Base-by-base conservation (phyloP, 805 yeast species). In the Candida insectorum region DNA sequence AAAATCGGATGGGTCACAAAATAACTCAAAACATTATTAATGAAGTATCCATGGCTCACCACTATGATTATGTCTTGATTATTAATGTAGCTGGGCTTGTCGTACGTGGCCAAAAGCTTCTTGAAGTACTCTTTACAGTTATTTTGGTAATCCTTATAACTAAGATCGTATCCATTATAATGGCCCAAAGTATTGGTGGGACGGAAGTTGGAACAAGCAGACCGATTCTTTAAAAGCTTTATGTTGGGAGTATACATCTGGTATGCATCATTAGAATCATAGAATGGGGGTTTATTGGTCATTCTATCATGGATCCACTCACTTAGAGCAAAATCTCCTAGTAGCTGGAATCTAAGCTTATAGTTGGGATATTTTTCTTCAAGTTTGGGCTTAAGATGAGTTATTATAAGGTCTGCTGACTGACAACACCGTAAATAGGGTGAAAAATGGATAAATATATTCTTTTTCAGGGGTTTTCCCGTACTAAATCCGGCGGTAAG, bases 251-350 rank as follows among this genome's bases (percentile, higher is more conserved):
- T 65, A 37, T 64, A 66, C 69, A 66, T 62, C 36, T 63, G 60
- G 45, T 66, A 66, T 3, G 71, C 73, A 44, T 66, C 71, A 33
- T 62, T 61, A 33, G 68, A 59, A 47, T 66, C 73, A 24, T 45
- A 38, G 39, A 61, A 63, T 4, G 71, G 71, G 8, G 71, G 70
- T 40, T 64, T 58, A 31, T 62, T 53, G 33, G 44, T 49, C 71
- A 65, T 65, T 23, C 56, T 54, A 30, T 66, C 71, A 38, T 66
- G 73, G 42, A 66, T 52, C 73, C 73, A 66, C 40, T 66, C 73
- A 27, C 65, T 56, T 12, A 66, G 45, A 9, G 71, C 73, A 55
- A 66, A 66, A 42, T 66, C 73, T 8, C 71, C 65, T 32, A 65
- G 45, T 18, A 66, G 50, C 39, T 60, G 71, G 46, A 58, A 63